phyloP scores from a whole-genome alignment of 257 asterid species.

The Fraxinus americana region DNA sequence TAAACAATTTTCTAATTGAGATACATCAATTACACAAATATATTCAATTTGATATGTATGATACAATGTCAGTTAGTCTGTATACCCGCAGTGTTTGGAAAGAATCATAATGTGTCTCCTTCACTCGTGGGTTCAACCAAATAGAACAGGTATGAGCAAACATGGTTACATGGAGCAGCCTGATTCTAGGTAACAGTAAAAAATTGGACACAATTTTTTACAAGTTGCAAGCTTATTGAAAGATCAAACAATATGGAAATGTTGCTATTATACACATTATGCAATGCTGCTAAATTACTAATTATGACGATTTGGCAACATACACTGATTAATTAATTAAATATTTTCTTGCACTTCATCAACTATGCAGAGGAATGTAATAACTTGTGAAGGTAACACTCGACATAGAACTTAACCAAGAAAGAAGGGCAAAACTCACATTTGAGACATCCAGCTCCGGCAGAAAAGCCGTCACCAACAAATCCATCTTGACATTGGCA shows the following conservation, averaged over 20 bases:
- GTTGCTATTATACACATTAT: not conserved
- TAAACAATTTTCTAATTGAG: not conserved
- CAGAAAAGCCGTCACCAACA: slow-evolving; percentile 59
- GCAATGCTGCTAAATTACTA: too few relatives aligned
- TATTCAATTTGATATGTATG: not conserved
- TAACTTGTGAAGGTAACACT: not conserved
- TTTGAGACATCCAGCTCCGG: slow-evolving; percentile 58
- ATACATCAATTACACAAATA: not conserved
- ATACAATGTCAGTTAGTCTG: not conserved
- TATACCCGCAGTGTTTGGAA: not conserved
- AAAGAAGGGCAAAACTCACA: slow-evolving; percentile 42
- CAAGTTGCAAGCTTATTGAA: not conserved
- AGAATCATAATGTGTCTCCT: not conserved
- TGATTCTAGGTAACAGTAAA: not conserved
- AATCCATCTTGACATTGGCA: slow-evolving; percentile 64
- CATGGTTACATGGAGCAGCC: not conserved
- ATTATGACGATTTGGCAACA: too few relatives aligned
- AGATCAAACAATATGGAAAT: not conserved
- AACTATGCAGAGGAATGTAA: not conserved
- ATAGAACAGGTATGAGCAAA: not conserved
- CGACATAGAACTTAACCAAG: not conserved
- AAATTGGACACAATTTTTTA: not conserved
- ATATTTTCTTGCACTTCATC: too few relatives aligned
- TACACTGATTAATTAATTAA: too few relatives aligned
- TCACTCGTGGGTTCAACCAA: not conserved